phyloP scores from a whole-genome alignment of 2,329 filamentous ascomycete genomes.

The Incumbomyces delicatus region DNA sequence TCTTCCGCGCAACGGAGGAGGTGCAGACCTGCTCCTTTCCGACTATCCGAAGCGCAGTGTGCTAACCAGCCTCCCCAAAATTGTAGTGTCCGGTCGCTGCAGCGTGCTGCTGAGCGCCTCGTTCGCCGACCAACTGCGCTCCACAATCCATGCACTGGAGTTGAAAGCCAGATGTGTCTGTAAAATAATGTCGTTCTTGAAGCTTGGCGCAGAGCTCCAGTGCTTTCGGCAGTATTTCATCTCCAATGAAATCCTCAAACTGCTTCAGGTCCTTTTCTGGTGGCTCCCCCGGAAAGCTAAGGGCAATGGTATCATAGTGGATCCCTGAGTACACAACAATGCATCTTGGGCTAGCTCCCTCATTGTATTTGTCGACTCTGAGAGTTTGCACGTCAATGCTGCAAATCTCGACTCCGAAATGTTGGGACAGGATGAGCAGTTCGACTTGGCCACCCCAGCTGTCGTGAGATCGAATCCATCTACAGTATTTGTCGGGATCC shows the following conservation, averaged over 20 bases:
- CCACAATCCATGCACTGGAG: conserved; percentile 62
- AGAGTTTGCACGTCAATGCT: conserved; percentile 68
- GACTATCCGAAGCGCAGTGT: too few relatives aligned
- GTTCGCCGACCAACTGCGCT: conserved; percentile 34
- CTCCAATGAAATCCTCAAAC: conserved; percentile 49
- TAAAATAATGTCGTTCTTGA: conserved; percentile 69
- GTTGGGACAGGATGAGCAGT: conserved; percentile 69
- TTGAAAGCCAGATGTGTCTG: conserved; percentile 71
- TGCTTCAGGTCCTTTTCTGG: conserved; percentile 67
- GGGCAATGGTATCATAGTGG: conserved; percentile 82
- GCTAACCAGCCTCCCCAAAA: conserved; percentile 37
- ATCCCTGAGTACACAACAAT: conserved; percentile 77
- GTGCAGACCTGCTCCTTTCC: too few relatives aligned
- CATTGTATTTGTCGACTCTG: conserved; percentile 66
- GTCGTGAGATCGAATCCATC: conserved; percentile 68
- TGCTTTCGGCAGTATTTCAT: conserved; percentile 48
- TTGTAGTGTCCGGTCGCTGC: conserved; percentile 38
- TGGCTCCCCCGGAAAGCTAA: conserved; percentile 54
- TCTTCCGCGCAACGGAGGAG: too few relatives aligned
- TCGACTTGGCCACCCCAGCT: conserved; percentile 92
- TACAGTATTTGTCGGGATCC: conserved; percentile 62
- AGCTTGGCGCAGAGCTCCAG: conserved; percentile 56
- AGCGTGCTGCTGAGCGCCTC: conserved; percentile 38
- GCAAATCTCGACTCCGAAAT: conserved; percentile 78
- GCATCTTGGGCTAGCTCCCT: conserved; percentile 58